phyloP scores from a whole-genome alignment of 352 stramenopile species.

The Phytophthora pistaciae region DNA sequence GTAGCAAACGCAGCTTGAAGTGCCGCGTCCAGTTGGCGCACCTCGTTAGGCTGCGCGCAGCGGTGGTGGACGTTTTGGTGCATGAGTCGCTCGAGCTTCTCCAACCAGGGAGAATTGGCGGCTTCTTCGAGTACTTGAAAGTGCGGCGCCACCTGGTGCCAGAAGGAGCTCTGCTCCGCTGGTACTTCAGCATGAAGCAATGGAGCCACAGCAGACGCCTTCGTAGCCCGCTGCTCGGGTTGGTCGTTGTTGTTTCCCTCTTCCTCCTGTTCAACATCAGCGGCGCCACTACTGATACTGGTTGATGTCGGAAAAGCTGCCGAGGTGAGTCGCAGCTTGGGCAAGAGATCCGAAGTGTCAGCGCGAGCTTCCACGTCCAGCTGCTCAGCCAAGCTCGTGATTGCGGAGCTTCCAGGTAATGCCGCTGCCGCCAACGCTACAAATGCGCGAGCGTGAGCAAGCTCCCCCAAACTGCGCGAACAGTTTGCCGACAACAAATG shows the following conservation, averaged over 20 bases:
- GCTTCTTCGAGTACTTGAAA: constrained; percentile 41
- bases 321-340: constrained; percentile 28
- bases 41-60: constrained; percentile 46
- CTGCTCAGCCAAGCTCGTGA: constrained; percentile 44
- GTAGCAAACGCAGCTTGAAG: constrained; percentile 32
- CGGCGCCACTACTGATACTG: neutral
- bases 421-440: constrained; percentile 32
- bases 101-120: constrained; percentile 37
- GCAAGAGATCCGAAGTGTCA: constrained; percentile 11
- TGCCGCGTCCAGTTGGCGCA: constrained; percentile 39
- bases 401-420: constrained; percentile 26
- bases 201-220: neutral
- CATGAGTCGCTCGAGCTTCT: constrained; percentile 55
- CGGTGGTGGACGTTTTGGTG: constrained; percentile 67
- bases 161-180: constrained; percentile 24
- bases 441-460: constrained; percentile 39
- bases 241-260: constrained; percentile 43
- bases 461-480: constrained; percentile 48
- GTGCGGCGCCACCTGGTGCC: constrained; percentile 25
- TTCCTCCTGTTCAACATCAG: constrained; percentile 14
- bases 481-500: constrained; percentile 52
- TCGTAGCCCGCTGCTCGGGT: constrained; percentile 8
- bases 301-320: constrained; percentile 9
- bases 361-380: constrained; percentile 39
- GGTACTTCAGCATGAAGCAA: neutral